These are phyloP conservation scores for Hypholoma fasciculare DNA, from an alignment of 768 basidiomycete species.

Conservation along the genomic window DNA sequence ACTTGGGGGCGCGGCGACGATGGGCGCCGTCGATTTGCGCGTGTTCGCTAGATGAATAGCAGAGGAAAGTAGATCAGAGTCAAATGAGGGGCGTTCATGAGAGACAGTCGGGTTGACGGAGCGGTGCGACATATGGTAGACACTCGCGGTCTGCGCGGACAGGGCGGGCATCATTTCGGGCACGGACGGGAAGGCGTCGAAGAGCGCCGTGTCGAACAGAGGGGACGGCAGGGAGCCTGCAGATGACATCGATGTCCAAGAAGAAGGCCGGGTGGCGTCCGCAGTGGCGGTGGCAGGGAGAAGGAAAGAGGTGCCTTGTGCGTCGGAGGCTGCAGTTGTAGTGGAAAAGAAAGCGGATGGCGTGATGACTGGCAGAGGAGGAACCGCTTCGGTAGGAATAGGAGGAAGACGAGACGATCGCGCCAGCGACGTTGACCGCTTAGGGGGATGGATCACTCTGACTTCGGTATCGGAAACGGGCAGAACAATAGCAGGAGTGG, in stretches of 20 bases:
- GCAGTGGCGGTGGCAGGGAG: slow-evolving; percentile 5
- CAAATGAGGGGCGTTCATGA: slow-evolving; percentile 26
- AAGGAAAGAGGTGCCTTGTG: slow-evolving; percentile 14
- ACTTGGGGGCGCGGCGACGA: background rate
- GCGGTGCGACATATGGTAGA: slow-evolving; percentile 4
- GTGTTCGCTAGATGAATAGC: slow-evolving; percentile 42
- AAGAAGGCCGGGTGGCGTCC: slow-evolving; percentile 32
- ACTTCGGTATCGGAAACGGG: slow-evolving; percentile 12
- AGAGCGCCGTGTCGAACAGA: slow-evolving; percentile 57
- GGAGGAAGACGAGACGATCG: slow-evolving; percentile 20
- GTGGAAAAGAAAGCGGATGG: slow-evolving; percentile 11
- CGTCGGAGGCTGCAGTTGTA: slow-evolving; percentile 4
- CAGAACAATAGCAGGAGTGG: slow-evolving; percentile 14
- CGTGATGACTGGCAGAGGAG: slow-evolving; percentile 16
- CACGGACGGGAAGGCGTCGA: slow-evolving; percentile 74
- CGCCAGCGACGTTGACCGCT: slow-evolving; percentile 22
- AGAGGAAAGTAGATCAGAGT: slow-evolving; percentile 45
- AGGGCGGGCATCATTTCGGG: slow-evolving; percentile 45
- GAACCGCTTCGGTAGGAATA: slow-evolving; percentile 15
- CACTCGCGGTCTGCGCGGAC: background rate
- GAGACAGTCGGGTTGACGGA: slow-evolving; percentile 5
- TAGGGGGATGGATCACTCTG: slow-evolving; percentile 17
- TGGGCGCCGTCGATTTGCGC: slow-evolving; percentile 12
- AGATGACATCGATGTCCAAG: slow-evolving; percentile 49
- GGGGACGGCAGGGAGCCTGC: slow-evolving; percentile 42